Base-by-base conservation (phyloP, 2,329 filamentous ascomycete genomes). In the Aspergillus caelatus region DNA sequence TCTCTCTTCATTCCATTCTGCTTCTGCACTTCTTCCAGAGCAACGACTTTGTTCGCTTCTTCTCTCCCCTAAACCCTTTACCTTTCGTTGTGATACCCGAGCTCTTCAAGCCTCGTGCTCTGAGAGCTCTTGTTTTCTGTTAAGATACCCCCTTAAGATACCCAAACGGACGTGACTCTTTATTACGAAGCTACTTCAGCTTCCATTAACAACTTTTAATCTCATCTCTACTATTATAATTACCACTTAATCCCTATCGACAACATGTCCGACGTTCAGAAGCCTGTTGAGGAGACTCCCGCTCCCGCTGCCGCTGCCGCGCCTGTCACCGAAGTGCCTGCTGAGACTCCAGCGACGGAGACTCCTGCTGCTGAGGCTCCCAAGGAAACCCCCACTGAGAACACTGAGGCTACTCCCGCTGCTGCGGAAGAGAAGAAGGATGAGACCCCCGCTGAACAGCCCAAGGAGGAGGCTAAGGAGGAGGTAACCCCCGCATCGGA, bases 401-500 rank as follows among this genome's bases (percentile, higher is more conserved):
- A 63, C 62, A 74, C 77, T 64, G 79, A 82, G 72, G 81, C 65
- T 28, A 61, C 70, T 41, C 62, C 69, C 41, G 73, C 79, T 45
- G 76, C 75, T 58, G 70, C 72, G 54, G 71, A 74, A 58, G 68
- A 75, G 60, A 71, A 73, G 65, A 78, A 80, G 55, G 72, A 72
- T 60, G 78, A 79, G 41, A 70, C 75, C 36, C 57, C 72, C 34
- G 71, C 72, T 39, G 79, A 80, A 68, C 77, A 82, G 75, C 62
- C 70, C 58, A 73, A 70, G 64, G 68, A 70, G 55, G 75, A 80
- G 66, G 62, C 71, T 32, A 72, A 70, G 67, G 71, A 74, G 65
- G 86, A 86, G 75, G 80, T 82, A 59, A 89, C 89, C 81, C 90
- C 91, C 66, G 85, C 94, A 66, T 90, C 91, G 78, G 93, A 96